Base-by-base conservation (phyloP, 805 yeast genomes). In the Ogataea naganishii region DNA sequence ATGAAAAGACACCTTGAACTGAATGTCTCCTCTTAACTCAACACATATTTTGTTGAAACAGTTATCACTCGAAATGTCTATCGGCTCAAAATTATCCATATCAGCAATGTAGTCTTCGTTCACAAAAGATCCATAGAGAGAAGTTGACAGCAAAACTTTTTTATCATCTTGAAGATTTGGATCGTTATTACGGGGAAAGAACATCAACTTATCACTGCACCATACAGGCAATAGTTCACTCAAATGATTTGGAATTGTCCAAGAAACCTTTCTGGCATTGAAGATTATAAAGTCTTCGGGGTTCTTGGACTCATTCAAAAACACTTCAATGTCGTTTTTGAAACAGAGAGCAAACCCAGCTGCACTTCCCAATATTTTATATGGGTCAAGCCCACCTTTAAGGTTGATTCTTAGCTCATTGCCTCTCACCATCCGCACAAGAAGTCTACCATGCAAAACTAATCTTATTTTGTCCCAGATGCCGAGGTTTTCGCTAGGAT, bases 391-490 rank as follows among this genome's bases (percentile, higher is more conserved):
- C 0, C 89, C 72, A 1, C 94, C 92, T 46, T 83, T 81, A 44
- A 80, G 60, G 2, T 73, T 65, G 6, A 80, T 66, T 33, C 73
- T 69, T 25, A 81, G 60, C 13, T 64, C 61, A 14, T 69, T 52
- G 3, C 55, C 54, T 65, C 82, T 69, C 11, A 56, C 47, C 32
- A 85, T 62, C 3, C 51, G 53, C n/a, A n/a, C n/a, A 31, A 78
- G 54, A 6, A 40, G 16, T 13, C 72, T 67, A 0, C 95, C 94
- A 57, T 88, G 96, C 42, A 85, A 58, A 11, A 80, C 63, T 18
- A 76, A 65, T 29, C 95, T 60, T 17, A 85, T 54, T 49, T 86
- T 89, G 53, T 88, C 97, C 97, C 97, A 88, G 41, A 86, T 77
- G 1, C 97, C 97, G 10, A 85, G 57, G 41, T 80, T 80, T 4